Evolutionary conservation across 2,329 filamentous ascomycete genomes (phyloP), one percentile per base, ranked within the genome.

Genomic region (Colletotrichum limetticola): DNA sequence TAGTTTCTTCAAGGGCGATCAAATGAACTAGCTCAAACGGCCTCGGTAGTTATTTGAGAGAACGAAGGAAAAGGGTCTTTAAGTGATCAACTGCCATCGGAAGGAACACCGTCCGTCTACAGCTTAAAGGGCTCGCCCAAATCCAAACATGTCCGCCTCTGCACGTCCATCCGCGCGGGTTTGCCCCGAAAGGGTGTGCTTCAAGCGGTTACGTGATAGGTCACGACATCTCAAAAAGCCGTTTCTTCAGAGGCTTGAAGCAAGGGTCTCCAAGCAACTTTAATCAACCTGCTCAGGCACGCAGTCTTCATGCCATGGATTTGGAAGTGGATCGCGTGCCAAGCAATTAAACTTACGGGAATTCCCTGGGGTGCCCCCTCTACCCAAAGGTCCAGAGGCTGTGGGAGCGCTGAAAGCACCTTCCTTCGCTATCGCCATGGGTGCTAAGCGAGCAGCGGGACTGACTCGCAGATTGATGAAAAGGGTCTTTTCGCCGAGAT

Each of bases 171-270:
- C 65, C 37, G 58, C 37, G 65, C 65, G 42, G 49, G 57, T 37
- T 16, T 26, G 46, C 22, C 28, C 49, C n/a, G 53, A 22, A 30
- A 12, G 46, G 46, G 49, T 52, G 16, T 61, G 49, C 28, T 9
- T 30, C n/a, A 53, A 19, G n/a, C 16, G 14, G n/a, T 55, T 55
- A 37, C 53, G 22, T 72, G 65, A 59, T 69, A 72, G 69, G 66
- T 7, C 30, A 59, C 53, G 22, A 8, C 69, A 57, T 63, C 69
- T 42, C 11, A 72, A 53, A 53, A 16, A 32, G 12, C 19, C 42
- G 30, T 12, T 30, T 42, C 42, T 19, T 22, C 5, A 19, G 14
- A 32, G 52, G 4, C 22, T 5, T 60, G 16, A 19, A 16, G 28
- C 59, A 62, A 55, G 59, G 66, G 26, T 46, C 24, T 16, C 42